Percentiles rank a stretch among this genome's conserved stretches.
Conservation (phyloP, 768 basidiomycete species). For the Collybia nuda region DNA sequence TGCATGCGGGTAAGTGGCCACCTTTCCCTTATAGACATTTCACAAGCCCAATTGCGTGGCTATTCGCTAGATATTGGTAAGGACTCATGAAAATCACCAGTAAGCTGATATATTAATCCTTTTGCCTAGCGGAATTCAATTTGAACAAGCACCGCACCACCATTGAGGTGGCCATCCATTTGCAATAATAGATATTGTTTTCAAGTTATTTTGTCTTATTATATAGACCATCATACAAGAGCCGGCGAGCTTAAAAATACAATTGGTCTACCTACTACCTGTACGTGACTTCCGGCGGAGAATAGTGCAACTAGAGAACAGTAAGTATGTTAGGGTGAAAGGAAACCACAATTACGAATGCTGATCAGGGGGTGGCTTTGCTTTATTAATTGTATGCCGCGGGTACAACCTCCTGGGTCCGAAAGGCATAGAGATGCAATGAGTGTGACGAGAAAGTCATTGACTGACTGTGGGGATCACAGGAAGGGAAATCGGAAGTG, state of each 20-base stretch:
- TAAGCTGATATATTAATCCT: conserved; percentile 2
- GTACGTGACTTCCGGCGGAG: conserved; percentile 47
- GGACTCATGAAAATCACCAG: conserved; percentile 9
- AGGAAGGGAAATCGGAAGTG: conserved; percentile 16
- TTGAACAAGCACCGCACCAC: conserved; percentile 83
- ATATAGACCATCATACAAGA: conserved; percentile 21
- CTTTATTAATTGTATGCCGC: conserved; percentile 37
- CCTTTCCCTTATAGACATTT: conserved; percentile 5
- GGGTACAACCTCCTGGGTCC: conserved; percentile 45
- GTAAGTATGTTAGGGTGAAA: conserved; percentile 36
- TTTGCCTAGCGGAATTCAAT: conserved; percentile 74
- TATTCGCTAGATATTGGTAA: conserved; percentile 35
- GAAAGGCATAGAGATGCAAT: conserved; percentile 27
- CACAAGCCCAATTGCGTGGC: conserved; percentile 15
- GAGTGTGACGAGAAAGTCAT: conserved; percentile 22
- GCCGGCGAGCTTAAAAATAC: conserved; percentile 51
- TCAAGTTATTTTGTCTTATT: not conserved
- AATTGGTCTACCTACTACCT: conserved; percentile 50
- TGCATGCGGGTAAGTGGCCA: conserved; percentile 78
- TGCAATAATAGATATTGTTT: no score
- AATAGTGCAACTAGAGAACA: conserved; percentile 44
- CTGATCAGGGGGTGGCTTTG: conserved; percentile 25
- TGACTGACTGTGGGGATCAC: conserved; percentile 9
- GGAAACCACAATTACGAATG: conserved; percentile 25
- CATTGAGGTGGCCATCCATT: conserved; percentile 34